phyloP scores from a whole-genome alignment of 2,329 filamentous ascomycete species.

The Sporothrix dimorphospora region DNA sequence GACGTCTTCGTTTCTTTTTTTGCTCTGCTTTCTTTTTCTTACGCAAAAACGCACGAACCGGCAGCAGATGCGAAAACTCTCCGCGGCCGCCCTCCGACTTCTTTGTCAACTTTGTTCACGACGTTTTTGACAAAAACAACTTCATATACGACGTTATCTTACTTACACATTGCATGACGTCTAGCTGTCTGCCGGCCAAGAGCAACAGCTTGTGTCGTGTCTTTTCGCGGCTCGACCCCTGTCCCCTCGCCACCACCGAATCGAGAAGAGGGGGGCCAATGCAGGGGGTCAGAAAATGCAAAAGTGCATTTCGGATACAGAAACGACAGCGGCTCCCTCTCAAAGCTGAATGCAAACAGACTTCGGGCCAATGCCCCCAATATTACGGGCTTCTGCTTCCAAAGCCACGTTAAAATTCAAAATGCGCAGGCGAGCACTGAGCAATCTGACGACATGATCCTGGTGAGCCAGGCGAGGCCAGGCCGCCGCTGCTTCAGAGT shows the following conservation, averaged over 20 bases:
- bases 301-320: no score
- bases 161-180: background rate
- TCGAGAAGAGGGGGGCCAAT: conserved; percentile 4
- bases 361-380: background rate
- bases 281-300: background rate
- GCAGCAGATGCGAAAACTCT: background rate
- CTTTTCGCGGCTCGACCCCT: conserved; percentile 24
- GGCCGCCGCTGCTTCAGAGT: background rate
- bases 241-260: conserved; percentile 11
- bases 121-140: background rate
- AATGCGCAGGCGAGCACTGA: background rate
- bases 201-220: background rate
- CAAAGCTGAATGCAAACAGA: background rate
- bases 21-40: background rate
- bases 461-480: background rate
- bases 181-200: conserved; percentile 3
- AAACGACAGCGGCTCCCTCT: background rate
- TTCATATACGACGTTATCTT: background rate
- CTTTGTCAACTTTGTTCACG: background rate
- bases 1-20: background rate
- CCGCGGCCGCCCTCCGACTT: background rate
- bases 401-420: conserved; percentile 11
- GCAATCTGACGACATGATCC: conserved; percentile 15
- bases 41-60: background rate
- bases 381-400: background rate